Percentiles rank a stretch among this genome's conserved stretches.
These are phyloP conservation scores for Nicotiana sylvestris DNA, from an alignment of 257 asterid genomes.

Conservation along the genomic window DNA sequence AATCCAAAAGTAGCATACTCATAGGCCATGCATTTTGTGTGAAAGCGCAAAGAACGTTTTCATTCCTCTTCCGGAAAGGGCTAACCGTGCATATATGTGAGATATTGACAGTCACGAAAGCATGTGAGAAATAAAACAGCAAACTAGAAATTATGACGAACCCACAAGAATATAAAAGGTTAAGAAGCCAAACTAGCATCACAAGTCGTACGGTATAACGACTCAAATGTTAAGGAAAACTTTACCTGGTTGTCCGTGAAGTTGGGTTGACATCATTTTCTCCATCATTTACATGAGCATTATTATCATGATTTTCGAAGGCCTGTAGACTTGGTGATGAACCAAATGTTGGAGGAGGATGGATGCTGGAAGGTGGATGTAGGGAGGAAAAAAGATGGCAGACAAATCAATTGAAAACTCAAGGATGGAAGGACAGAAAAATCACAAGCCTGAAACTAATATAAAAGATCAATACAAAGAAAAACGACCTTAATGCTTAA, in stretches of 20 bases:
- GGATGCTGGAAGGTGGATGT: no score
- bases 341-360: conserved; percentile 56
- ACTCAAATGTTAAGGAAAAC: neutral
- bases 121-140: neutral
- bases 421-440: neutral
- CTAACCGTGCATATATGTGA: neutral
- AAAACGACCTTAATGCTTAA: conserved; percentile 14
- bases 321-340: conserved; percentile 40
- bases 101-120: neutral
- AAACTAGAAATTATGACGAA: neutral
- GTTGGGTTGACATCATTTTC: conserved; percentile 28
- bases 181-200: neutral
- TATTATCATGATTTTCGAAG: conserved; percentile 30
- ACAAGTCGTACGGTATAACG: neutral
- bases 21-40: neutral
- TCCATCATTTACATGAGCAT: conserved; percentile 19
- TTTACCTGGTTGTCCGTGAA: conserved; percentile 27
- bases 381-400: neutral
- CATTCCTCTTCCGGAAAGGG: neutral
- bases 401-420: neutral
- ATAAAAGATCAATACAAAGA: neutral
- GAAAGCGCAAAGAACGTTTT: neutral
- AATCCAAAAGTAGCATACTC: neutral
- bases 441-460: neutral
- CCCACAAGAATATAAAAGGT: neutral